Evolutionary conservation across 345 rosid genomes (phyloP).

Genomic region (Citrus medica): DNA sequence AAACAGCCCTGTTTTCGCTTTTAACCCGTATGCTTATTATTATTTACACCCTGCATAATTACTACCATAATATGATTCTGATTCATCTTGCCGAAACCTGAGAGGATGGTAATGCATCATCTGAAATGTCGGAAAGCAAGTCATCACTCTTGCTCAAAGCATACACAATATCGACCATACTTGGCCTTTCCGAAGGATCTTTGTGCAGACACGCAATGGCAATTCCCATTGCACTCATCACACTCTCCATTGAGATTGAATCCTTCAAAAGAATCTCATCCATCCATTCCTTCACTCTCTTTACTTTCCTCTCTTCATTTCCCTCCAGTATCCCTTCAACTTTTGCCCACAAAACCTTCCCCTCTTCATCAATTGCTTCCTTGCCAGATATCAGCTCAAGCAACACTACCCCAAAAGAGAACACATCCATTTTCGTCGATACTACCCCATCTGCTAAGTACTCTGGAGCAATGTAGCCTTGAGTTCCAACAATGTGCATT

Average conservation of each 20-base stretch:
- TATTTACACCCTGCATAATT: neutral
- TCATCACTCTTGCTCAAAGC: conserved; percentile 54
- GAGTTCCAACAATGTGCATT: conserved; percentile 74
- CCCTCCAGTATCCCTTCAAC: conserved; percentile 34
- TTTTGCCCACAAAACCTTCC: conserved; percentile 47
- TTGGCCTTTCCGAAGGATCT: conserved; percentile 56
- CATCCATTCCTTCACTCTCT: conserved; percentile 34
- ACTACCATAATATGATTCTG: neutral
- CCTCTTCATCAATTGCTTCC: conserved; percentile 48
- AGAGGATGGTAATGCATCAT: conserved; percentile 27
- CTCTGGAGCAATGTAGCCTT: conserved; percentile 74
- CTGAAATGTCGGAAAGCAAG: conserved; percentile 40
- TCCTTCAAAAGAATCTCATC: conserved; percentile 36
- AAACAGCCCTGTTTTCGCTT: neutral
- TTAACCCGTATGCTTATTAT: neutral
- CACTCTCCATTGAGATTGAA: conserved; percentile 41
- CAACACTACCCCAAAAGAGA: conserved; percentile 66
- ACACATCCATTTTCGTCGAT: conserved; percentile 65
- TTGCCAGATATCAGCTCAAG: conserved; percentile 62
- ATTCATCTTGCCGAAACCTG: conserved; percentile 41
- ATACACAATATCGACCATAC: conserved; percentile 67
- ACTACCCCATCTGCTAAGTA: conserved; percentile 59
- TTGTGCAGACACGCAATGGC: conserved; percentile 51
- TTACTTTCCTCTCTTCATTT: conserved; percentile 30
- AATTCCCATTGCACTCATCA: conserved; percentile 40